Conservation (phyloP, 2,329 filamentous ascomycete genomes). For the Stachybotrys elegans region DNA sequence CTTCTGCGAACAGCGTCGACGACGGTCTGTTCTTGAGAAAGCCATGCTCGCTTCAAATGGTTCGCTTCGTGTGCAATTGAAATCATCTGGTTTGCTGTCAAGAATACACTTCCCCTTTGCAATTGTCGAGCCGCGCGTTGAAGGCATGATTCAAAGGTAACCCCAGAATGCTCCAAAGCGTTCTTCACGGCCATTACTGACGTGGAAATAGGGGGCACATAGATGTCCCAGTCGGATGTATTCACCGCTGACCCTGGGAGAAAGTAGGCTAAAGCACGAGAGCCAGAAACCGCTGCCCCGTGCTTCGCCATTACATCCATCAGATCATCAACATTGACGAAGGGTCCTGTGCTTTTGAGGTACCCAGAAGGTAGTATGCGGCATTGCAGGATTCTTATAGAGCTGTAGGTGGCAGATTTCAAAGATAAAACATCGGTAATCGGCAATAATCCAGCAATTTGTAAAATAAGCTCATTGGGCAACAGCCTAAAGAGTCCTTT, state of each 20-base stretch:
- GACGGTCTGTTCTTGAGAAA: not conserved
- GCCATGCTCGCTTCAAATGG: not conserved
- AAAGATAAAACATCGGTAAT: not conserved
- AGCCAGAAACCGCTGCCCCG: not conserved
- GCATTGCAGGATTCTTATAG: not conserved
- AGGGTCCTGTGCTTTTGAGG: not conserved
- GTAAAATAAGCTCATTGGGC: slow-evolving; percentile 1
- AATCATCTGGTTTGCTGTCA: not conserved
- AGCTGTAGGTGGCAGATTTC: not conserved
- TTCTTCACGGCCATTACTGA: not conserved
- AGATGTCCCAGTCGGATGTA: not conserved
- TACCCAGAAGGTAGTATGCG: not conserved
- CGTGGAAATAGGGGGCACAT: not conserved
- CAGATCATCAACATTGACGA: not conserved
- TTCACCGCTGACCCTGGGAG: not conserved
- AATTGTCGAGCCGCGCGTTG: not conserved
- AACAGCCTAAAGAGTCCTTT: not conserved
- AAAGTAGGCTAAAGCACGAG: not conserved
- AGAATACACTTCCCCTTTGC: not conserved
- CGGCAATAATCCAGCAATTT: not conserved
- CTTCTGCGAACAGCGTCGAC: not conserved
- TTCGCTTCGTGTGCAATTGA: not conserved
- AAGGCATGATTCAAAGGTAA: not conserved
- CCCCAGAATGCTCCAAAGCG: not conserved
- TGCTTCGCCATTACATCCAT: slow-evolving; percentile 1